Percentiles rank a stretch among this genome's conserved stretches.
Conservation (phyloP, 176 grass and related monocot species). For the Secale cereale region DNA sequence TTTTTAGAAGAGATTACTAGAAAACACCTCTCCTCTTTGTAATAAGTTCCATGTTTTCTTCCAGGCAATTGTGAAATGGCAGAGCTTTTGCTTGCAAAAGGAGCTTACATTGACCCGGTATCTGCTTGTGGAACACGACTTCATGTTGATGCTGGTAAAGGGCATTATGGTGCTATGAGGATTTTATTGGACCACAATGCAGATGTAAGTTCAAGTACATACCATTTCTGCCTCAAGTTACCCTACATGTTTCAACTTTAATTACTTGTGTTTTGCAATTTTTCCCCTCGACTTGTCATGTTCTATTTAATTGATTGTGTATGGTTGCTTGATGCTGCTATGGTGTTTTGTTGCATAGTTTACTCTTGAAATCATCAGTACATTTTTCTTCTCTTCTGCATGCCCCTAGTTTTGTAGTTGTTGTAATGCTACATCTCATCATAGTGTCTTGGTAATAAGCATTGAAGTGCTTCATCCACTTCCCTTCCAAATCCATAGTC, state of each 20-base stretch:
- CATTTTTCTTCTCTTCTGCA: background rate
- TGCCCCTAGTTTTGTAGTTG: background rate
- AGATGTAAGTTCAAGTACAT: constrained; percentile 12
- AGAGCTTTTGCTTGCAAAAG: background rate
- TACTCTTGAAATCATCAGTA: background rate
- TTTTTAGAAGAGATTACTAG: background rate
- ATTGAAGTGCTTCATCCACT: background rate
- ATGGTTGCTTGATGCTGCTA: background rate
- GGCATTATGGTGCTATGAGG: background rate
- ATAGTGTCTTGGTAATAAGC: background rate
- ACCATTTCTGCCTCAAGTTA: background rate
- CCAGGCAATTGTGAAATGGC: background rate
- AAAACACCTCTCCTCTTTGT: background rate
- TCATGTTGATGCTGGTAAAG: background rate
- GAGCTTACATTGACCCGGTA: constrained; percentile 1
- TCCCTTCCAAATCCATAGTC: background rate
- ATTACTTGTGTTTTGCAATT: background rate
- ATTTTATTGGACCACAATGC: constrained; percentile 13
- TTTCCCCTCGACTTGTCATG: background rate
- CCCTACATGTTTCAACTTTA: background rate
- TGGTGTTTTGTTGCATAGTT: background rate
- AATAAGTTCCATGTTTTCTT: background rate
- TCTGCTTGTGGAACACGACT: background rate
- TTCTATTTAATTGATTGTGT: background rate
- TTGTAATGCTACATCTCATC: background rate